phyloP scores from a whole-genome alignment of 2,329 filamentous ascomycete genomes.

The Pezicula rhizophila region DNA sequence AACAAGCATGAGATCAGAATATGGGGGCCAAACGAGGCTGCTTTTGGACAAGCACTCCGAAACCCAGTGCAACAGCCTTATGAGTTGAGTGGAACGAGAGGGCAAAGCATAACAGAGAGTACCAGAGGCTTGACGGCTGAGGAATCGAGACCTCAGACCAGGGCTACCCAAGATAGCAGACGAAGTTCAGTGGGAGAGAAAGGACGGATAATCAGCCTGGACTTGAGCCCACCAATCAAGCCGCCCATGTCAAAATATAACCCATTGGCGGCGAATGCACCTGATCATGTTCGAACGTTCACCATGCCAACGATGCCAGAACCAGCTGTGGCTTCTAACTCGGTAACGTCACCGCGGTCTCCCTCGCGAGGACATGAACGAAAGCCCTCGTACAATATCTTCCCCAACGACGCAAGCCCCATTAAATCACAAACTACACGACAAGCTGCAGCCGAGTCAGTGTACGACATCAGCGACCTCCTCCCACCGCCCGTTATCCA shows the following conservation, averaged over 20 bases:
- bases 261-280: background rate
- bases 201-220: constrained; percentile 14
- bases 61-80: background rate
- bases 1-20: constrained; percentile 42
- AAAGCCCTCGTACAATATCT: constrained; percentile 25
- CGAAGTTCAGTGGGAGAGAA: constrained; percentile 21
- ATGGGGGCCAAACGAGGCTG: constrained; percentile 34
- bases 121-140: too few species aligned
- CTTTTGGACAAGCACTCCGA: constrained; percentile 10
- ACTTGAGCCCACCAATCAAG: constrained; percentile 11
- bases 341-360: background rate
- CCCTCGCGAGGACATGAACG: constrained; percentile 9
- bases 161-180: background rate
- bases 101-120: constrained; percentile 11
- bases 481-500: constrained; percentile 18
- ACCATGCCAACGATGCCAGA: background rate
- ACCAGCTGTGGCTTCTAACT: background rate
- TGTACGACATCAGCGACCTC: constrained; percentile 25
- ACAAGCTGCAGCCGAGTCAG: constrained; percentile 15
- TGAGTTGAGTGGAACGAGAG: background rate
- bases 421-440: constrained; percentile 5
- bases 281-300: constrained; percentile 1
- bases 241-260: constrained; percentile 10
- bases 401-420: constrained; percentile 16
- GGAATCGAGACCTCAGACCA: too few species aligned